Conservation (phyloP, 306 rosid genomes). For the Delonix regia region DNA sequence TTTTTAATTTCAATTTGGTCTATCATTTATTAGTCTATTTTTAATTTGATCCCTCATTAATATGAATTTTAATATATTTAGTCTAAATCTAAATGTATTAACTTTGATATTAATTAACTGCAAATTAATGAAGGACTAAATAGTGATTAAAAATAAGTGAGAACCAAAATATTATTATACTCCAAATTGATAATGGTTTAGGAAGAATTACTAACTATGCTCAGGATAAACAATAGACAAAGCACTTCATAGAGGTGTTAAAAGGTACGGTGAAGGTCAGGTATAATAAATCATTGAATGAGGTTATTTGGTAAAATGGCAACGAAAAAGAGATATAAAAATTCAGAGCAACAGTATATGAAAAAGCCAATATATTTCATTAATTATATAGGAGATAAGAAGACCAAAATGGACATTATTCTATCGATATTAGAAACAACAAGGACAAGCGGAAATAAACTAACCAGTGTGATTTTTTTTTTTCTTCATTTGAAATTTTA, state of each 20-base stretch:
- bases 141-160: too few species aligned
- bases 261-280: not conserved
- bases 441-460: constrained; percentile 20
- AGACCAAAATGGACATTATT: not conserved
- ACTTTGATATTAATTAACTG: too few species aligned
- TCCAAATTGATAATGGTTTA: not conserved
- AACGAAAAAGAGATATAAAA: not conserved
- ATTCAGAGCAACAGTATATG: not conserved
- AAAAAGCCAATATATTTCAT: not conserved
- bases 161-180: too few species aligned
- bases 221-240: not conserved
- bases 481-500: too few species aligned
- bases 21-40: too few species aligned
- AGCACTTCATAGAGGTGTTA: not conserved
- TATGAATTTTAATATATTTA: too few species aligned
- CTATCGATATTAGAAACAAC: not conserved
- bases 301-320: not conserved
- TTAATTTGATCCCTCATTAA: too few species aligned
- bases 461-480: constrained; percentile 43
- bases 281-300: not conserved
- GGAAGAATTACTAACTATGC: not conserved
- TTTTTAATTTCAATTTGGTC: too few species aligned
- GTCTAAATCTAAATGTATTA: too few species aligned
- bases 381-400: not conserved
- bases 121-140: too few species aligned